Percentiles rank a stretch among this genome's conserved stretches.
These are phyloP conservation scores for Cryptosporidium tyzzeri DNA, from an alignment of 169 alveolate genomes.

Conservation along the genomic window DNA sequence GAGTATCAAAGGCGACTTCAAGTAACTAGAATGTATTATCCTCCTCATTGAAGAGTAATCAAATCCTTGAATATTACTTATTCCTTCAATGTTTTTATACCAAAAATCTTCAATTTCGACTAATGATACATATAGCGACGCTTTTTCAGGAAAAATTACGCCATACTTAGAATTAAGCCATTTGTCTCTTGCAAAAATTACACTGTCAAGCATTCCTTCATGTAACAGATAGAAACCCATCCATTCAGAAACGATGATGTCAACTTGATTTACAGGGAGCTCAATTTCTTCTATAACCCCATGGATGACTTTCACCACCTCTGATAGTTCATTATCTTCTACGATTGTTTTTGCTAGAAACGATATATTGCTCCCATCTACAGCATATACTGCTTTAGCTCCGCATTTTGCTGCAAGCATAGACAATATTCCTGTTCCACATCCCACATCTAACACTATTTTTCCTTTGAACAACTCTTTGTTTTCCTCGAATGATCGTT, in stretches of 20 bases:
- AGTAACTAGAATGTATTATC: conserved; percentile 18
- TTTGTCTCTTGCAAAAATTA: conserved; percentile 87
- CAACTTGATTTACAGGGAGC: conserved; percentile 80
- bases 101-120: conserved; percentile 70
- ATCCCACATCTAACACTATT: conserved; percentile 89
- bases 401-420: conserved; percentile 88
- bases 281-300: conserved; percentile 85
- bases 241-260: conserved; percentile 89
- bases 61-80: conserved; percentile 46
- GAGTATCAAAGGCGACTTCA: conserved; percentile 39
- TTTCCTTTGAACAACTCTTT: conserved; percentile 80
- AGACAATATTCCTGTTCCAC: conserved; percentile 89
- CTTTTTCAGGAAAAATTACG: conserved; percentile 61
- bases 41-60: conserved; percentile 49
- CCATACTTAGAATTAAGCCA: conserved; percentile 80
- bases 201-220: conserved; percentile 90
- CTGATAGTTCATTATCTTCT: conserved; percentile 81
- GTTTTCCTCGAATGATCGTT: conserved; percentile 66
- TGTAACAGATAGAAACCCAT: conserved; percentile 89
- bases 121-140: conserved; percentile 53
- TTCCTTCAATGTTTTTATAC: conserved; percentile 53
- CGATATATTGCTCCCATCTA: conserved; percentile 85
- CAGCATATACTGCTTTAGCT: conserved; percentile 87
- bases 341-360: conserved; percentile 81
- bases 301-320: conserved; percentile 81